Base-by-base conservation (phyloP, 2,329 filamentous ascomycete genomes). In the Colletotrichum noveboracense region DNA sequence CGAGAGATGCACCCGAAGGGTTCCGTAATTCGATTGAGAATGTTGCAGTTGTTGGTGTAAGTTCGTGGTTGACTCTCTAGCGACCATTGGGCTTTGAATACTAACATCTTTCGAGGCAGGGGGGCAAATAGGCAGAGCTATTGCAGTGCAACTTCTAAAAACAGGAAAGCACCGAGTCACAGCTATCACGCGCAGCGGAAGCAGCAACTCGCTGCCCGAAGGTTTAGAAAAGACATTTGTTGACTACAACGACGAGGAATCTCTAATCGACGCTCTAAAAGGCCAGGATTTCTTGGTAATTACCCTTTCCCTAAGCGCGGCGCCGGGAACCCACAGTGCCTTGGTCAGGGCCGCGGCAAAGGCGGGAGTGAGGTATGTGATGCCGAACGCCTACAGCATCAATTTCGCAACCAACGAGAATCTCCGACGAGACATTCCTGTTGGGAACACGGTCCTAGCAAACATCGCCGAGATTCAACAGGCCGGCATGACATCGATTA, bases 271-370 rank as follows among this genome's bases (percentile, higher is more conserved):
- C 0, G 90, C 89, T 2, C 85, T 93, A 1, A 79, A 82, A 24
- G 89, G 85, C 68, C 89, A 92, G 76, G 85, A 93, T 13, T 86
- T 87, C 16, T 80, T 91, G 5, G 84, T 90, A 78, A 90, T 91
- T 77, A 88, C 88, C 26, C 80, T 91, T 66, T 79, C 85, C 9
- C 81, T 84, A 1, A 78, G 75, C 0, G 38, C 65, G 26, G 86
- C 87, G 0, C 79, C 70, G 0, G 87, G 87, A 32, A 84, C 84
- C 1, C 86, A 90, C n/a, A 79, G 76, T 67, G 87, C 86, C 65
- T 81, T 91, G 13, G 81, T 89, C 72, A 80, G 83, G 12, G 90
- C 89, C 0, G 89, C 90, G 0, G 86, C 84, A 21, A 86, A 88
- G 73, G 88, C 89, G 0, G 86, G 86, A 1, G 85, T 91, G 4